Evolutionary conservation across 2,329 filamentous ascomycete genomes (phyloP).

Genomic region (Aspergillus versicolor): DNA sequence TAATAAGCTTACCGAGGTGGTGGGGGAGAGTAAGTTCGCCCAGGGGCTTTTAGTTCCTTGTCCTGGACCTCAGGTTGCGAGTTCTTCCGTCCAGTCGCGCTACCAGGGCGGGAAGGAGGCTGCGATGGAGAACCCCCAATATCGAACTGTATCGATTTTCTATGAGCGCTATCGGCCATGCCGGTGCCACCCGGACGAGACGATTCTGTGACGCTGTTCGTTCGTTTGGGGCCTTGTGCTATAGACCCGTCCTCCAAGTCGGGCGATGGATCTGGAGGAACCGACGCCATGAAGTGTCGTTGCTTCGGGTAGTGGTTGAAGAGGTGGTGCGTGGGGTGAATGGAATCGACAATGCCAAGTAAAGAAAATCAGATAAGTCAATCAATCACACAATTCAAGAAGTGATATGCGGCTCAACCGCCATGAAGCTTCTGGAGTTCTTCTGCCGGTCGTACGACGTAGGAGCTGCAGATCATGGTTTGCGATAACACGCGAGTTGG

Average conservation of each 20-base stretch:
- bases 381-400: conserved; percentile 3
- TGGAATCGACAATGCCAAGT: background rate
- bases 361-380: background rate
- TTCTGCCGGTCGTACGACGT: conserved; percentile 23
- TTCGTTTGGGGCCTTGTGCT: background rate
- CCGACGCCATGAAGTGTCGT: conserved; percentile 9
- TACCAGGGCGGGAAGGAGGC: conserved; percentile 28
- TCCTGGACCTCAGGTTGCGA: conserved; percentile 25
- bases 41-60: conserved; percentile 24
- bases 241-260: conserved; percentile 9
- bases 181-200: conserved; percentile 18
- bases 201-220: conserved; percentile 15
- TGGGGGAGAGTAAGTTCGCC: conserved; percentile 38
- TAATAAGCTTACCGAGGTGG: conserved; percentile 38
- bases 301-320: background rate
- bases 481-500: conserved; percentile 1
- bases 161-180: conserved; percentile 27
- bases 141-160: conserved; percentile 42
- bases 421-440: conserved; percentile 29
- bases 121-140: conserved; percentile 29
- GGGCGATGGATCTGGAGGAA: conserved; percentile 12
- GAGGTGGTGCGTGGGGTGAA: background rate
- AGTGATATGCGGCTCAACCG: conserved; percentile 21
- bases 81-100: conserved; percentile 25
- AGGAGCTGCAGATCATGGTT: conserved; percentile 26